These are phyloP conservation scores for Candida dubliniensis DNA, from an alignment of 1,139 yeast genomes.

Conservation along the genomic window DNA sequence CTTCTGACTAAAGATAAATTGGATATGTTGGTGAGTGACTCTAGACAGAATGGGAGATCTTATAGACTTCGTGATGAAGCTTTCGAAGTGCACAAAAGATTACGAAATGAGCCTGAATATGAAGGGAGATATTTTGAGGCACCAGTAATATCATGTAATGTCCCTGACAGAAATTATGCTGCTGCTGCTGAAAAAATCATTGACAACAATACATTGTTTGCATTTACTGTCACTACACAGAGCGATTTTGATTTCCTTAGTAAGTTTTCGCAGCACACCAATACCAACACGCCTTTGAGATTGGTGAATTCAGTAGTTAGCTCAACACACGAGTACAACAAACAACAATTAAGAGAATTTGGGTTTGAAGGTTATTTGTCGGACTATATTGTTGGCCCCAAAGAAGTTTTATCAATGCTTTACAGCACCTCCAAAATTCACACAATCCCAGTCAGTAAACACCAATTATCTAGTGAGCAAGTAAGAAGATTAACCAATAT, in stretches of 20 bases:
- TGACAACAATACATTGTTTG: constrained; percentile 51
- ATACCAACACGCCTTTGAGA: constrained; percentile 44
- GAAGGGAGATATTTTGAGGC: constrained; percentile 61
- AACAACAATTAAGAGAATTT: constrained; percentile 34
- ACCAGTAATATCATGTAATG: constrained; percentile 67
- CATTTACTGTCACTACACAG: constrained; percentile 43
- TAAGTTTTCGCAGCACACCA: constrained; percentile 30
- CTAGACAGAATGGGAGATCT: constrained; percentile 17
- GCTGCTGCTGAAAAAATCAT: constrained; percentile 59
- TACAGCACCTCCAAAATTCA: constrained; percentile 60
- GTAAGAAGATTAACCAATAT: constrained; percentile 35
- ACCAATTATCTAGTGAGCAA: constrained; percentile 40
- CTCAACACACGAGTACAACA: constrained; percentile 20
- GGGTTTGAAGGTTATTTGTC: constrained; percentile 83
- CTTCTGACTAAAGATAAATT: constrained; percentile 54
- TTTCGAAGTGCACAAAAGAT: constrained; percentile 30
- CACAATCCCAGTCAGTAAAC: constrained; percentile 60
- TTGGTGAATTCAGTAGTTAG: constrained; percentile 16
- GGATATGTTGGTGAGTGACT: constrained; percentile 36
- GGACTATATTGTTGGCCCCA: constrained; percentile 76
- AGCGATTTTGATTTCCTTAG: constrained; percentile 16
- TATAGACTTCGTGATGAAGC: constrained; percentile 31
- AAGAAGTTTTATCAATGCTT: constrained; percentile 71
- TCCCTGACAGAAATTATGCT: constrained; percentile 50
- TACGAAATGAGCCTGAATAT: constrained; percentile 33